Percentiles rank a stretch among this genome's conserved stretches.
Evolutionary conservation across 2,329 filamentous ascomycete genomes (phyloP).

Genomic region (Fusarium sp.): DNA sequence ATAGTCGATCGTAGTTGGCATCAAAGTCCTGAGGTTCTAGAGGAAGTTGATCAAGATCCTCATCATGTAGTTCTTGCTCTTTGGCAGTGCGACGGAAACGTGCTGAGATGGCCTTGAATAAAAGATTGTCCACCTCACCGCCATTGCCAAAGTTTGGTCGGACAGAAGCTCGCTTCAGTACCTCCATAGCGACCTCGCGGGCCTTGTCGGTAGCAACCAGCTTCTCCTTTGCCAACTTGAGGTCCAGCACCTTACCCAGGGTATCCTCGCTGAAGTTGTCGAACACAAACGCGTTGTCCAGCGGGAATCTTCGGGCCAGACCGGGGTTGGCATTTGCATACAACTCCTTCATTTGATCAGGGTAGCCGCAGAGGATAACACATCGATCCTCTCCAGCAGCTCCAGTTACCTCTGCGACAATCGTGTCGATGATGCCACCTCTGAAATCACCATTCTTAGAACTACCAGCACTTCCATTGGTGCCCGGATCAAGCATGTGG

Average conservation of each 20-base stretch:
- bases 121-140: slow-evolving; percentile 72
- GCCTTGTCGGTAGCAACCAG: slow-evolving; percentile 63
- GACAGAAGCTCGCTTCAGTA: slow-evolving; percentile 68
- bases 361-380: slow-evolving; percentile 76
- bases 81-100: slow-evolving; percentile 38
- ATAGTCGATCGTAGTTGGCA: slow-evolving; percentile 63
- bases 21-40: slow-evolving; percentile 60
- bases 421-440: slow-evolving; percentile 74
- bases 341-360: slow-evolving; percentile 74
- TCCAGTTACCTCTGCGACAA: slow-evolving; percentile 77
- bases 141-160: slow-evolving; percentile 78
- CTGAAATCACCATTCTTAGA: slow-evolving; percentile 58
- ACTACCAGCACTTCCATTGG: slow-evolving; percentile 36
- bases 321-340: slow-evolving; percentile 77
- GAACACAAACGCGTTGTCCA: slow-evolving; percentile 71
- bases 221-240: slow-evolving; percentile 67
- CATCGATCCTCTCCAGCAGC: slow-evolving; percentile 75
- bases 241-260: slow-evolving; percentile 66
- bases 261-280: slow-evolving; percentile 71
- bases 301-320: slow-evolving; percentile 70
- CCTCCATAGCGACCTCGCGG: slow-evolving; percentile 63
- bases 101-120: slow-evolving; percentile 39
- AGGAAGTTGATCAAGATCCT: slow-evolving; percentile 34
- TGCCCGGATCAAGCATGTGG: slow-evolving; percentile 66
- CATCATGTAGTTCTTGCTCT: slow-evolving; percentile 26